These are phyloP conservation scores for Cavenderia fasciculata DNA, from an alignment of 78 protist genomes.

Conservation along the genomic window DNA sequence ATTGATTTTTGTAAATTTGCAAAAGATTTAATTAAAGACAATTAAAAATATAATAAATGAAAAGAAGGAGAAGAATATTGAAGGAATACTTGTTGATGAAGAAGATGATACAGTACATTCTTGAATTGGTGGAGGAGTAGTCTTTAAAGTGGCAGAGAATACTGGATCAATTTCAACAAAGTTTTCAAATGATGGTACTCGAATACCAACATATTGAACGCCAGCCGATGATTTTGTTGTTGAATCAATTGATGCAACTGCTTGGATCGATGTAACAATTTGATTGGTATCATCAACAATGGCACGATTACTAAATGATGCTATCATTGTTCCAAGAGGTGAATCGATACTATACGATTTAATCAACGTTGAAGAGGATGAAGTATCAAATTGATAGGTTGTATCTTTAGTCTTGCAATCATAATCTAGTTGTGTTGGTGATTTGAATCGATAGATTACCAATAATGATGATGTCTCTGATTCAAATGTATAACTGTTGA, in stretches of 20 bases:
- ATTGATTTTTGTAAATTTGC: no score
- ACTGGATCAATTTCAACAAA: neutral
- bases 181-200: neutral
- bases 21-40: no score
- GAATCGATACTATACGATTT: neutral
- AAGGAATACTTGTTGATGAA: no score
- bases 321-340: neutral
- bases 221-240: neutral
- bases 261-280: no score
- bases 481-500: neutral
- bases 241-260: no score
- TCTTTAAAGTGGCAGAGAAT: neutral
- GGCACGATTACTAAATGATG: neutral
- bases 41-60: no score
- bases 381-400: neutral
- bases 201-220: neutral
- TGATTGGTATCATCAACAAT: neutral
- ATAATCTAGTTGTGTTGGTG: neutral
- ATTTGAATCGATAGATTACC: neutral
- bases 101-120: no score
- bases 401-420: slow-evolving; percentile 7
- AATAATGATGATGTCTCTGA: neutral
- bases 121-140: no score
- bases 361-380: no score
- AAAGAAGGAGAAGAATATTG: no score